Conservation (phyloP, 192 early-diverging fungal genomes). For the Umbelopsis sp. region DNA sequence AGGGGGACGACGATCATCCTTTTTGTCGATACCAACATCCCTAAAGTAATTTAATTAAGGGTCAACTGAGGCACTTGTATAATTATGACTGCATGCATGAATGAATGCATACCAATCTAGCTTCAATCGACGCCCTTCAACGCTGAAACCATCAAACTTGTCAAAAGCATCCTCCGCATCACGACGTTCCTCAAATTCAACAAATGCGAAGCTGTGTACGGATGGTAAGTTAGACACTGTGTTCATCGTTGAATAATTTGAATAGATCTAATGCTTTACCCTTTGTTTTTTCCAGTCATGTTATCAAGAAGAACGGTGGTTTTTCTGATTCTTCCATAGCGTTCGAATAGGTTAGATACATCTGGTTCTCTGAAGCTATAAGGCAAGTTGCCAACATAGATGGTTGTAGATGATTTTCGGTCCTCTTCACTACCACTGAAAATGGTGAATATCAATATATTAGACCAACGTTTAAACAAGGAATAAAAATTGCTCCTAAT, state of each 20-base stretch:
- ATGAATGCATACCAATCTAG: constrained; percentile 47
- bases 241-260: too few species aligned
- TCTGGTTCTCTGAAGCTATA: constrained; percentile 72
- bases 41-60: neutral
- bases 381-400: constrained; percentile 79
- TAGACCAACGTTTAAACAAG: neutral
- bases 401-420: constrained; percentile 57
- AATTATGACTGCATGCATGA: neutral
- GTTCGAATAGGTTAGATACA: constrained; percentile 72
- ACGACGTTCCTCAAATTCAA: constrained; percentile 70
- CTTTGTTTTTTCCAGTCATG: constrained; percentile 77
- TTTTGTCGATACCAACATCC: constrained; percentile 33
- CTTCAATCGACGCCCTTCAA: constrained; percentile 57
- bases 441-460: neutral
- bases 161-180: constrained; percentile 66
- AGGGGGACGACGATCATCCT: constrained; percentile 30
- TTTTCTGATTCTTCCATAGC: constrained; percentile 65
- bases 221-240: neutral
- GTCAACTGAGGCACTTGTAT: neutral
- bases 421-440: constrained; percentile 69
- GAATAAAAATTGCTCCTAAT: constrained; percentile 13
- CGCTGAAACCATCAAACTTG: constrained; percentile 60
- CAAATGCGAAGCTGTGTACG: constrained; percentile 69
- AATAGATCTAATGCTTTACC: constrained; percentile 42
- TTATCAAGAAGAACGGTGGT: constrained; percentile 76